Evolutionary conservation across 139 green algal species (phyloP).

Genomic region (Spirogloea muscicola): DNA sequence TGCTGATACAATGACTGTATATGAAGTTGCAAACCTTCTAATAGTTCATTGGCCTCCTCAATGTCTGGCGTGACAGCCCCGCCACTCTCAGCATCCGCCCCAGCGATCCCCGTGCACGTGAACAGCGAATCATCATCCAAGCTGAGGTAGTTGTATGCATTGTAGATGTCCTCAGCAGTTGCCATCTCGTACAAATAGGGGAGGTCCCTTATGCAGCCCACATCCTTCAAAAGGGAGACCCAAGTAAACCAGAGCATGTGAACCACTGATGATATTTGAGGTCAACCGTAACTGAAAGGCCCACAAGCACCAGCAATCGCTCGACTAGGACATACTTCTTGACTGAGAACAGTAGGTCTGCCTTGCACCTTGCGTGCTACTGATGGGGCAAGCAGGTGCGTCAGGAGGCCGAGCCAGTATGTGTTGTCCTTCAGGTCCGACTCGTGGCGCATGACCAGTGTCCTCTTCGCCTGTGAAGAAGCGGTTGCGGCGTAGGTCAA

Average conservation of each 20-base stretch:
- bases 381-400: slow-evolving; percentile 92
- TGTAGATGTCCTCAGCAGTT: slow-evolving; percentile 82
- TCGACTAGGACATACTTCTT: neutral
- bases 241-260: neutral
- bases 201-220: slow-evolving; percentile 75
- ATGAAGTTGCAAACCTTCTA: no score
- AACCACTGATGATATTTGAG: neutral
- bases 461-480: slow-evolving; percentile 60
- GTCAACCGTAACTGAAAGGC: neutral
- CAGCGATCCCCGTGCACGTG: slow-evolving; percentile 37
- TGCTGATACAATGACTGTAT: no score
- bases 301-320: neutral
- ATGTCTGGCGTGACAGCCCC: no score
- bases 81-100: slow-evolving; percentile 15
- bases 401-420: slow-evolving; percentile 90
- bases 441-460: slow-evolving; percentile 91
- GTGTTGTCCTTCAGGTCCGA: slow-evolving; percentile 87
- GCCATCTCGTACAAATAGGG: slow-evolving; percentile 73
- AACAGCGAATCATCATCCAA: slow-evolving; percentile 27
- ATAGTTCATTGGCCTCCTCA: no score
- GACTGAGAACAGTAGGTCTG: slow-evolving; percentile 1
- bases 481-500: slow-evolving; percentile 28
- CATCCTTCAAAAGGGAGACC: slow-evolving; percentile 20
- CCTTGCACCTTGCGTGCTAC: neutral
- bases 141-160: slow-evolving; percentile 30